Percentiles rank a stretch among this genome's conserved stretches.
Conservation (phyloP, 2,329 filamentous ascomycete species). For the Geosmithia flava region DNA sequence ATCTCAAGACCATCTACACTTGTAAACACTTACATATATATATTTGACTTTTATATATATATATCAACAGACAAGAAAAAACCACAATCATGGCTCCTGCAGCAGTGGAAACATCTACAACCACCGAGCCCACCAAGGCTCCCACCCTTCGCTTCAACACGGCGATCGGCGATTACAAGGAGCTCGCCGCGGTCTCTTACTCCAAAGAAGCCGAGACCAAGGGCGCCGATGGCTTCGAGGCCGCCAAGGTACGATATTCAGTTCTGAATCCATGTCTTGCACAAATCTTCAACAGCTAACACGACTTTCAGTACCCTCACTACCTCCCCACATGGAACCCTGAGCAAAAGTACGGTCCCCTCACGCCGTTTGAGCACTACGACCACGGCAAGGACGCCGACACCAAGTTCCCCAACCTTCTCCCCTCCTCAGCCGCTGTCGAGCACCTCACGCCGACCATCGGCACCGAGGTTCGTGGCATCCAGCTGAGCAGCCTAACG, state of each 20-base stretch:
- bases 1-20: background rate
- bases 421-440: conserved; percentile 38
- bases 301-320: conserved; percentile 42
- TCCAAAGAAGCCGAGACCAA: conserved; percentile 13
- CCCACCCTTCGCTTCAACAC: background rate
- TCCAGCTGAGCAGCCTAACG: conserved; percentile 59
- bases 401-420: conserved; percentile 53
- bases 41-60: background rate
- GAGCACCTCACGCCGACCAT: conserved; percentile 60
- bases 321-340: conserved; percentile 64
- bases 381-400: conserved; percentile 71
- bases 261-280: too few relatives aligned
- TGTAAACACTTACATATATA: background rate
- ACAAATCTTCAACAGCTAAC: background rate
- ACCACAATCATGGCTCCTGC: background rate
- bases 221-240: conserved; percentile 8
- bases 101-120: background rate
- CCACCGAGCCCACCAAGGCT: background rate
- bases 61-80: background rate
- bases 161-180: conserved; percentile 11
- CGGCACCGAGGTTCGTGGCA: conserved; percentile 57
- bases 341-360: conserved; percentile 50
- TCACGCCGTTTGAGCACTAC: conserved; percentile 57
- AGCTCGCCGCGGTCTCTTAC: conserved; percentile 10
- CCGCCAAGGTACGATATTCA: conserved; percentile 6